These are phyloP conservation scores for Chaetomium sp. DNA, from an alignment of 2,329 filamentous ascomycete species.

Conservation along the genomic window DNA sequence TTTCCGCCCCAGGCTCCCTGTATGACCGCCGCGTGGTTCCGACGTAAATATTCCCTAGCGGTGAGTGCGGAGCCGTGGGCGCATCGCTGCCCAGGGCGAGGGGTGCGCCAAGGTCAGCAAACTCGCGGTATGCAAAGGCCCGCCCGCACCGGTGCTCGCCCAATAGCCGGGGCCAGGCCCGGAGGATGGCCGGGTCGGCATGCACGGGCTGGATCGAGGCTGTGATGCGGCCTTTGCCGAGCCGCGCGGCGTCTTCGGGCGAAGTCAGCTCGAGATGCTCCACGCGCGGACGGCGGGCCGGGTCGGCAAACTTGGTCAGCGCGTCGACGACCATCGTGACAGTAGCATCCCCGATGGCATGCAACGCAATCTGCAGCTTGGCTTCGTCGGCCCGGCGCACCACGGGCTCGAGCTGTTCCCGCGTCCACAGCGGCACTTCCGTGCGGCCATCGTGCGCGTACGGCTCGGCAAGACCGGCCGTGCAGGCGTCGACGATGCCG, in stretches of 20 bases:
- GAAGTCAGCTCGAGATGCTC: constrained; percentile 58
- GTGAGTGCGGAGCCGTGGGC: constrained; percentile 50
- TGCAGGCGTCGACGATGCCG: constrained; percentile 59
- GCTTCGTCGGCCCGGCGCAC: constrained; percentile 47
- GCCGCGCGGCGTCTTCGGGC: constrained; percentile 46
- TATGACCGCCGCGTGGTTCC: constrained; percentile 52
- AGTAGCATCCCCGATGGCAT: constrained; percentile 59
- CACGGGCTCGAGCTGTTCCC: constrained; percentile 45
- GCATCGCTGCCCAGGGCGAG: constrained; percentile 54
- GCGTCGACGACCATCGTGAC: constrained; percentile 52
- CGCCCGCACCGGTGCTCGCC: constrained; percentile 47
- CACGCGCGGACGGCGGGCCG: constrained; percentile 51
- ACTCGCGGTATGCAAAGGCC: constrained; percentile 59
- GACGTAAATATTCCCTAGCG: constrained; percentile 52
- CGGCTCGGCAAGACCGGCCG: constrained; percentile 52
- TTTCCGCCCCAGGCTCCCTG: constrained; percentile 37
- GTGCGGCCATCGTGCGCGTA: constrained; percentile 44
- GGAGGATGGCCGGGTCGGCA: constrained; percentile 53
- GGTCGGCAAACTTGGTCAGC: constrained; percentile 38
- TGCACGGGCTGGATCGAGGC: constrained; percentile 54
- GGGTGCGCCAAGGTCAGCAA: constrained; percentile 46
- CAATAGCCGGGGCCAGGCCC: constrained; percentile 54
- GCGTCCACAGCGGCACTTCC: constrained; percentile 49
- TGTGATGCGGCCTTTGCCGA: constrained; percentile 54
- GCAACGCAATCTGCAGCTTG: constrained; percentile 55